Percentiles rank a stretch among this genome's conserved stretches.
Conservation (phyloP, 768 basidiomycete genomes). For the Trametes sanguinea region DNA sequence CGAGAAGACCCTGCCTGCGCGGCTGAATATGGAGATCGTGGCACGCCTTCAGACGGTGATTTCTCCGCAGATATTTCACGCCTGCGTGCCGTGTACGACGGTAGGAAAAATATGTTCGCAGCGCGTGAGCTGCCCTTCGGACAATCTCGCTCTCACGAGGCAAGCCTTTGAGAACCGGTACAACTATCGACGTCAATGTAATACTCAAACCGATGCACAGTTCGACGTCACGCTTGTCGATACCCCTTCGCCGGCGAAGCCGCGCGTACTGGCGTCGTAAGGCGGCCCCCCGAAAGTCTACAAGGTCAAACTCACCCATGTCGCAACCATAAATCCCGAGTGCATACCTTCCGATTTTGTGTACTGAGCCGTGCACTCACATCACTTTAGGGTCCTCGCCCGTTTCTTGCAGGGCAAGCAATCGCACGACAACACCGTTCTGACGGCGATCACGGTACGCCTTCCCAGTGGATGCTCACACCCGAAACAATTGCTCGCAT, state of each 20-base stretch:
- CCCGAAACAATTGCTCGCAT: no score
- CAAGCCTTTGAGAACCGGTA: conserved; percentile 17
- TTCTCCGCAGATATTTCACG: conserved; percentile 67
- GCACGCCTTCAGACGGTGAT: conserved; percentile 57
- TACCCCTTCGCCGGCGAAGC: conserved; percentile 32
- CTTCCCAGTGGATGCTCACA: neutral
- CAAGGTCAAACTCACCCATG: conserved; percentile 63
- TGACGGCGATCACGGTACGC: conserved; percentile 66
- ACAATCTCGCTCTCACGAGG: conserved; percentile 50
- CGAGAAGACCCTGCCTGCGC: conserved; percentile 67
- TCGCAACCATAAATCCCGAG: conserved; percentile 86
- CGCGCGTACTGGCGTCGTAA: conserved; percentile 1
- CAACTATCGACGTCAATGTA: no score
- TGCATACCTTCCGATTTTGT: conserved; percentile 34
- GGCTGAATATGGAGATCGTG: conserved; percentile 72
- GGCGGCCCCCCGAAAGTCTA: conserved; percentile 57
- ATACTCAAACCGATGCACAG: conserved; percentile 34
- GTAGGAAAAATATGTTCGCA: conserved; percentile 76
- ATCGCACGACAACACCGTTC: conserved; percentile 64
- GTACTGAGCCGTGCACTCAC: neutral
- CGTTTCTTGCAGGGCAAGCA: conserved; percentile 68
- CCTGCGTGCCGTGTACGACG: conserved; percentile 79
- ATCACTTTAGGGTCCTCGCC: conserved; percentile 52
- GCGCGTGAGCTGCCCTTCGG: conserved; percentile 62
- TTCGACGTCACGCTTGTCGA: conserved; percentile 61